These are phyloP conservation scores for Telopea speciosissima DNA, from an alignment of 177 flowering plant species.

Conservation along the genomic window DNA sequence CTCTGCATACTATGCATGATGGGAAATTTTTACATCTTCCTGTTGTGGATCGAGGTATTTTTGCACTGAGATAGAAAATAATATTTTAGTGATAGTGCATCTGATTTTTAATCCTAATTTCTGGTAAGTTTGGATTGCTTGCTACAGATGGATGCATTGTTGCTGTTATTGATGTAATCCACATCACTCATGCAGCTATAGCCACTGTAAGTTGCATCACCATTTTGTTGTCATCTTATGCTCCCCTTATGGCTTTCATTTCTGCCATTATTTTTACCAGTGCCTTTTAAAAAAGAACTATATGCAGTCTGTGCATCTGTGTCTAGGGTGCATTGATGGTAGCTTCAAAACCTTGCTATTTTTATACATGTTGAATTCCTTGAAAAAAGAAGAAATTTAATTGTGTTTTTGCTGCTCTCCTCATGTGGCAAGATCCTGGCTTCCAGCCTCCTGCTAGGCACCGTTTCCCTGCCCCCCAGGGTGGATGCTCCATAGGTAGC, in stretches of 20 bases:
- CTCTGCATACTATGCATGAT: slow-evolving; percentile 96
- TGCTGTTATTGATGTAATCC: slow-evolving; percentile 87
- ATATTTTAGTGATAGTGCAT: no score
- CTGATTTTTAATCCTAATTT: background rate
- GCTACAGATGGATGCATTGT: slow-evolving; percentile 67
- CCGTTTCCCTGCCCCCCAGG: background rate
- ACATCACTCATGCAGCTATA: slow-evolving; percentile 90
- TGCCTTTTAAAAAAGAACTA: background rate
- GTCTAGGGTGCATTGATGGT: background rate
- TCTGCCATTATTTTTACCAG: background rate
- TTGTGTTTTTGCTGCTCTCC: background rate
- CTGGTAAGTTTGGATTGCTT: slow-evolving; percentile 7
- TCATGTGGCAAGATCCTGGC: background rate
- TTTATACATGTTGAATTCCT: background rate
- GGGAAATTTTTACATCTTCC: slow-evolving; percentile 98
- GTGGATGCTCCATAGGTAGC: no score
- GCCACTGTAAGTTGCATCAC: slow-evolving; percentile 61
- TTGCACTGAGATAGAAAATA: background rate
- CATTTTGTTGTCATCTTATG: background rate
- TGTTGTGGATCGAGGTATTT: slow-evolving; percentile 80
- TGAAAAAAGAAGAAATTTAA: background rate
- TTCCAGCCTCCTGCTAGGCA: background rate
- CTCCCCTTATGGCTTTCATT: background rate
- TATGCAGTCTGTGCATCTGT: background rate
- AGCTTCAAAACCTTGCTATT: background rate